Evolutionary conservation across 2,329 filamentous ascomycete genomes (phyloP), one percentile per base, ranked within the genome.

Genomic region (Fusarium odoratissimum): DNA sequence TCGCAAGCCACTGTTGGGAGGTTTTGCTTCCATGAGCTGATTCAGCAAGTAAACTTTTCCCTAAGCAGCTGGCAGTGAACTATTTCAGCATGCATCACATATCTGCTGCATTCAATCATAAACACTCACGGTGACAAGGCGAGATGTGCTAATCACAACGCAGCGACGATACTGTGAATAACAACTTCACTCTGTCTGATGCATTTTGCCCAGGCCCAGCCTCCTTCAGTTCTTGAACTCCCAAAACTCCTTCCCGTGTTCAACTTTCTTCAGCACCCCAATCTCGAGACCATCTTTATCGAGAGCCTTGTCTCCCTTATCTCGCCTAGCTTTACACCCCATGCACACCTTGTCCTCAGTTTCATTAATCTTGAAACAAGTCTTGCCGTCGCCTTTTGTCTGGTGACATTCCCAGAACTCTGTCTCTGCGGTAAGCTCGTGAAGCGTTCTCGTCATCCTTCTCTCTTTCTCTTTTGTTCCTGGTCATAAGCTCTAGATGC

Each of bases 191-290:
- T 6, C n/a, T 21, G 6, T 4, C 5, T 21, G 13, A 28, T 12
- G 5, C 23, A n/a, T 4, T 6, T 11, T 8, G 3, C 6, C 3
- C 6, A 1, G 28, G 17, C 7, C 5, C 0, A 3, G 12, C 4
- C 9, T 17, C 7, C 0, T 12, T 28, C 5, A 52, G 33, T 28
- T 28, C 13, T 38, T 52, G 17, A 52, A 38, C 31, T 52, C 49
- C 33, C 33, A 52, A 7, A 52, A 52, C 17, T 52, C 49, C 2
- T 12, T 17, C 1, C 49, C 33, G 1, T 5, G 1, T 9, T 52
- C 49, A 12, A 52, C 49, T 3, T 28, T 52, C 4, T n/a, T 37
- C 49, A 52, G 13, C 7, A 16, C 38, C 10, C 28, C 52, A 6
- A 56, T 56, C 10, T 21, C n/a, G 6, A 8, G 1, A 2, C 37